Evolutionary conservation across 2,329 filamentous ascomycete genomes (phyloP).

Genomic region (Fusarium tanahbumbuense): DNA sequence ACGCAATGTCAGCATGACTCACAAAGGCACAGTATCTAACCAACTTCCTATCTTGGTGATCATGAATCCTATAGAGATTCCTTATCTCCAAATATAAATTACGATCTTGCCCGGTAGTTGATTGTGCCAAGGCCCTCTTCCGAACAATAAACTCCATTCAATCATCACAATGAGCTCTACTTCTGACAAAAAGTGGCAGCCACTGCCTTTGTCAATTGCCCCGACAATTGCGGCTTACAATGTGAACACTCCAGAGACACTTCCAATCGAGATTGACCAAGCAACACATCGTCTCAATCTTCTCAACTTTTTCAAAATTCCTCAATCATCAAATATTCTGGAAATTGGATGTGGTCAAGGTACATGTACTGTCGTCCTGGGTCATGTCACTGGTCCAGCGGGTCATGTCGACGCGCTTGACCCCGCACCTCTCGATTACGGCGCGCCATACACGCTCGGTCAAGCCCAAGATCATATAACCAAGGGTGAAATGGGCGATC

Average conservation of each 20-base stretch:
- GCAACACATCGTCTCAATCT: slow-evolving; percentile 3
- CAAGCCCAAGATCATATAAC: slow-evolving; percentile 10
- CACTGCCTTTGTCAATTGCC: background rate
- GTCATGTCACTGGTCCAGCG: background rate
- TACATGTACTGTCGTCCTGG: slow-evolving; percentile 23
- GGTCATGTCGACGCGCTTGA: slow-evolving; percentile 17
- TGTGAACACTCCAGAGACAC: slow-evolving; percentile 1
- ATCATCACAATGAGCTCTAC: background rate
- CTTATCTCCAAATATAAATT: background rate
- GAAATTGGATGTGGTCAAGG: slow-evolving; percentile 21
- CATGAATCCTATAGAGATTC: accelerated
- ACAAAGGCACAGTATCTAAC: background rate
- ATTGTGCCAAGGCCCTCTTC: no score
- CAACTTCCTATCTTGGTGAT: background rate
- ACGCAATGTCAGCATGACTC: background rate
- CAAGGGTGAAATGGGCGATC: background rate
- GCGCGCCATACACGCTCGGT: slow-evolving; percentile 17
- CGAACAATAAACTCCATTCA: no score
- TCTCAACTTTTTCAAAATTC: background rate
- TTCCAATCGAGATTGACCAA: slow-evolving; percentile 16
- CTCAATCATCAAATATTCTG: background rate
- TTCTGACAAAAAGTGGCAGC: background rate
- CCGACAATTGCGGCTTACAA: background rate
- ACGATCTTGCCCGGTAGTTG: accelerated
- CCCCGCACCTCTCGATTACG: slow-evolving; percentile 20